phyloP scores from a whole-genome alignment of 1,139 yeast genomes.

The Spencermartinsiella ligniputridi region DNA sequence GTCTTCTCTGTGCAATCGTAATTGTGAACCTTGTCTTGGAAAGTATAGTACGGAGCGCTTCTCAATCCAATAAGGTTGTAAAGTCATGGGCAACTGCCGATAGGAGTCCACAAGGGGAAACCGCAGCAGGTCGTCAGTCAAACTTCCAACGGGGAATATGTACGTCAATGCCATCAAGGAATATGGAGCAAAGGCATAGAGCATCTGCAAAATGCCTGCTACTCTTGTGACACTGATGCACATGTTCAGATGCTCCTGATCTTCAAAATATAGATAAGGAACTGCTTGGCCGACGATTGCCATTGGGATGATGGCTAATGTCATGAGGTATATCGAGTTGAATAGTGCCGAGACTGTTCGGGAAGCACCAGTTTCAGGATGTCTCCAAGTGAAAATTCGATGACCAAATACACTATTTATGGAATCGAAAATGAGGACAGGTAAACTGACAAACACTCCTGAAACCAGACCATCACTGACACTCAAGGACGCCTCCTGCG shows the following conservation, averaged over 20 bases:
- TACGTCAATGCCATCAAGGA: constrained; percentile 49
- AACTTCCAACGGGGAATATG: constrained; percentile 51
- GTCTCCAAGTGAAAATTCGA: constrained; percentile 76
- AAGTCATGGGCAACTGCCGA: constrained; percentile 39
- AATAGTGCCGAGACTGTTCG: constrained; percentile 51
- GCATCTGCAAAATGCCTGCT: constrained; percentile 51
- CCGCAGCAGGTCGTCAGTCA: constrained; percentile 46
- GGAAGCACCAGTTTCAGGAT: constrained; percentile 68
- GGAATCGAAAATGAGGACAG: constrained; percentile 39
- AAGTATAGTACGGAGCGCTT: constrained; percentile 33
- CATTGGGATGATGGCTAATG: constrained; percentile 56
- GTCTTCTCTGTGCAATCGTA: constrained; percentile 21
- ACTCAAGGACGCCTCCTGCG: constrained; percentile 41
- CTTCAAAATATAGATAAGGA: constrained; percentile 58
- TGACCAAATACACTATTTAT: constrained; percentile 65
- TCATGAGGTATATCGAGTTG: constrained; percentile 50
- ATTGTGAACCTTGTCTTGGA: constrained; percentile 25
- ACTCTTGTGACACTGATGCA: constrained; percentile 57
- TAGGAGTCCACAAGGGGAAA: constrained; percentile 19
- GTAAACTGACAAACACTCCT: constrained; percentile 52
- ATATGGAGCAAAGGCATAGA: constrained; percentile 56
- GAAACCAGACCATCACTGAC: constrained; percentile 56
- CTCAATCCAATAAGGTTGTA: constrained; percentile 80
- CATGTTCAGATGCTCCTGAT: constrained; percentile 42
- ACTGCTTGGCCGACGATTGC: constrained; percentile 63